Evolutionary conservation across 768 basidiomycete species (phyloP), one percentile per base, ranked within the genome.

Genomic region (Hygrocybe coccinea): DNA sequence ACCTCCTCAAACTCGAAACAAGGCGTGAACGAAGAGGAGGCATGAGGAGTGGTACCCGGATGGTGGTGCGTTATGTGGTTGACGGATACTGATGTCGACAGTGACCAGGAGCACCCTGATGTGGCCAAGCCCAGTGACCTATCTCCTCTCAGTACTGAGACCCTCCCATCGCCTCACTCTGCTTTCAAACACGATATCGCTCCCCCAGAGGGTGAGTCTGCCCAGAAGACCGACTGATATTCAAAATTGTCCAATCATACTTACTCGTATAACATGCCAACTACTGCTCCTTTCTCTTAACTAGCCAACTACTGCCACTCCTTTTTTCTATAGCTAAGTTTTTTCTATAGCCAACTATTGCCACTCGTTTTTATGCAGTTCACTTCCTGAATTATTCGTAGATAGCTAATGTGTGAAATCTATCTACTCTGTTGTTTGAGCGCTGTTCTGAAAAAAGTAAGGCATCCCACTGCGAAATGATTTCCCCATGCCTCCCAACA

Each of bases 391-490:
- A 29, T 62, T 17, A 64, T 21, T 46, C 5, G 61, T 46, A 46
- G 21, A 25, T 25, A 19, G 67, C 56, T 10, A 60, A 57, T 39
- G 67, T 60, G 55, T 76, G 68, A 60, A 72, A 77, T 4, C 66
- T 29, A n/a, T 66, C 38, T 8, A 77, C 75, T 3, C 66, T 50
- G 56, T 77, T 74, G 22, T 60, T 60, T 8, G 61, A 59, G 6
- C 60, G 43, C 49, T 71, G 68, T 12, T 76, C 69, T 2, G 57
- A 44, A 65, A 77, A 78, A 12, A 76, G 25, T 63, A 79, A 74
- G 19, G 64, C 60, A 43, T 71, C 68, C 25, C 76, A 74, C 2
- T 63, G 47, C 5, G 36, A 47, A 76, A 75, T 78, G 7, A 76
- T 52, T 22, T 64, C 45, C 35, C 70, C 65, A 3, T 69, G 60